Conservation (phyloP, 495 filamentous ascomycete genomes). For the Aspergillus wentii region DNA sequence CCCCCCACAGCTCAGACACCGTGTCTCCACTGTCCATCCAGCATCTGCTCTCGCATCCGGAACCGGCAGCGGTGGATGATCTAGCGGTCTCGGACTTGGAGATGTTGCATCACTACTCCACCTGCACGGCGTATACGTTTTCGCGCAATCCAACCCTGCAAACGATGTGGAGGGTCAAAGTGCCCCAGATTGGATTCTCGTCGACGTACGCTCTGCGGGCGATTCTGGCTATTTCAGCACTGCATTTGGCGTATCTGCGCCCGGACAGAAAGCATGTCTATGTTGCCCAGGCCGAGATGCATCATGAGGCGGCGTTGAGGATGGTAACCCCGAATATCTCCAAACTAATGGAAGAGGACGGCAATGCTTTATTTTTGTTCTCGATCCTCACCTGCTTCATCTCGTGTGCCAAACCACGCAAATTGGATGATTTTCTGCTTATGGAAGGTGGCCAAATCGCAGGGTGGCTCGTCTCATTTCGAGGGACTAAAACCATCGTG, state of each 20-base stretch:
- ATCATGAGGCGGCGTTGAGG: conserved; percentile 27
- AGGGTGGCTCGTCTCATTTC: conserved; percentile 35
- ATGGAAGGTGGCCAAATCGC: conserved; percentile 29
- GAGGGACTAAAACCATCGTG: conserved; percentile 33
- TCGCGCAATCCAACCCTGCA: conserved; percentile 23
- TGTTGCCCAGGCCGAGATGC: conserved; percentile 21
- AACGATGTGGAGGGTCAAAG: conserved; percentile 25
- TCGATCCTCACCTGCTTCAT: conserved; percentile 25
- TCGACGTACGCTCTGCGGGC: conserved; percentile 26
- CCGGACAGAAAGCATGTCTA: conserved; percentile 14
- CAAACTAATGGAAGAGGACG: conserved; percentile 20
- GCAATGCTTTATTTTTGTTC: conserved; percentile 32
- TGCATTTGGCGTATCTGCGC: conserved; percentile 27
- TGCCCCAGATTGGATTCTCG: conserved; percentile 25
- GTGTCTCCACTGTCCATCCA: too few relatives aligned
- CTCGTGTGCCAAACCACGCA: conserved; percentile 13
- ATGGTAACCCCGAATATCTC: conserved; percentile 18
- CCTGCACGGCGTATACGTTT: conserved; percentile 31
- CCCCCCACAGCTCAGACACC: too few relatives aligned
- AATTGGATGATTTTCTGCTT: conserved; percentile 24
- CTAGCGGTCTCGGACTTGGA: conserved; percentile 31
- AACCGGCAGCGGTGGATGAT: too few relatives aligned
- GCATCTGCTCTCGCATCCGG: too few relatives aligned
- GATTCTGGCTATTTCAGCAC: conserved; percentile 30
- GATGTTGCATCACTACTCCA: conserved; percentile 32